Base-by-base conservation (phyloP, 257 asterid genomes). In the Asclepias syriaca region DNA sequence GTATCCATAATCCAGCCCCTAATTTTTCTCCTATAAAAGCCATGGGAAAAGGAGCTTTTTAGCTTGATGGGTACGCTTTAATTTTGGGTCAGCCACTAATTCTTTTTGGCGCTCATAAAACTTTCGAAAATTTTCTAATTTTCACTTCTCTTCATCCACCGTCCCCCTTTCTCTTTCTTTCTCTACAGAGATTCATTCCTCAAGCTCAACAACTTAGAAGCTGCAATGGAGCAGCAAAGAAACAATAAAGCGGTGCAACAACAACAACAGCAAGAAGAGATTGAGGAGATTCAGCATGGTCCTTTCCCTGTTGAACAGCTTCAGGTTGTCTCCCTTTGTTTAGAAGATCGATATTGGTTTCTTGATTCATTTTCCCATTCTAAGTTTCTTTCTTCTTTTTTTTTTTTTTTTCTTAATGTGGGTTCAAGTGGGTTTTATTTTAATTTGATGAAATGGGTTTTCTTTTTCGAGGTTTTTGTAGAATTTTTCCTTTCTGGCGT, bases 251-350 rank as follows among this genome's bases (percentile, higher is more conserved):
- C 8, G 67, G 69, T 84, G 69, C 89, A 81, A 84, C 81, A 75
- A 67, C 59, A 48, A 14, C 85, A 79, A 59, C 90, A 84, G 61
- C 80, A 73, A 43, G 93, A 86, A 46, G 98, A 90, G 70, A 5
- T 49, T 1, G 98, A 90, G 24, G 97, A 90, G 18, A 61, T 87
- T 72, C 96, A 87, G 73, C 90, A 88, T 7, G 96, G 96, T 60
- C 98, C 98, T 75, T 84, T 78, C 56, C 98, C 96, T 11, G 72
- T 92, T 66, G 96, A 92, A 74, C 92, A 88, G 76, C 96, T 90
- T 69, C 98, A 90, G 96, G 96, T 92, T 19, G 5, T 56, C 45
- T 67, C 40, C 63, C 29, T 43, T 43, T 5, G 27, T 71, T 56
- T 4, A 18, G 1, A 45, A 53, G 34, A 27, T 54, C 50, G 16